Percentiles rank a stretch among this genome's conserved stretches.
These are phyloP conservation scores for Lantana camara DNA, from an alignment of 257 asterid genomes.

Conservation along the genomic window DNA sequence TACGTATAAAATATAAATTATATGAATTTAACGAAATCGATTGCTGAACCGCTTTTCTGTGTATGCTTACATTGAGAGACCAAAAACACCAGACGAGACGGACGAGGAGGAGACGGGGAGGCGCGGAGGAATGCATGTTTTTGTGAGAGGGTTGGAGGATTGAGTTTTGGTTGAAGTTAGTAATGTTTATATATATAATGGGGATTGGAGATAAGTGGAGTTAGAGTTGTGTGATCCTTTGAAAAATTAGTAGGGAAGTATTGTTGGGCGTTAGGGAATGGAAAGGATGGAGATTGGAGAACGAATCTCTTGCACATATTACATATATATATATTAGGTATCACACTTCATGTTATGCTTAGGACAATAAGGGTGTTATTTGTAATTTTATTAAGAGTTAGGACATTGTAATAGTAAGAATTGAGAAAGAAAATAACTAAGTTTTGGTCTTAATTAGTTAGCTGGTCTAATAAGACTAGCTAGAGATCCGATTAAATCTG, in stretches of 20 bases:
- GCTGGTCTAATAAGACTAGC: too few species aligned
- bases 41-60: too few species aligned
- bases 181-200: constrained; percentile 24
- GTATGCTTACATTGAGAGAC: constrained; percentile 35
- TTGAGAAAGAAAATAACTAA: too few species aligned
- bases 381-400: too few species aligned
- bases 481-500: too few species aligned
- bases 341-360: neutral
- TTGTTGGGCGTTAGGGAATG: neutral
- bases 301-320: too few species aligned
- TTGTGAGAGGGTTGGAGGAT: constrained; percentile 27
- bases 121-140: constrained; percentile 30
- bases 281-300: too few species aligned
- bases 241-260: neutral
- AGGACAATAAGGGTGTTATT: too few species aligned
- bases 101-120: constrained; percentile 23
- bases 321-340: neutral
- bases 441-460: too few species aligned
- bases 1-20: neutral
- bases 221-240: constrained; percentile 1
- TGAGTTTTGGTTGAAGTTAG: constrained; percentile 34
- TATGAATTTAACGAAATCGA: too few species aligned
- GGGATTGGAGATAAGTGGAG: constrained; percentile 23
- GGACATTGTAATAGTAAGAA: too few species aligned
- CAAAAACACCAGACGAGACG: neutral